phyloP scores from a whole-genome alignment of 108 stramenopile species.

The Cylindrotheca fusiformis region DNA sequence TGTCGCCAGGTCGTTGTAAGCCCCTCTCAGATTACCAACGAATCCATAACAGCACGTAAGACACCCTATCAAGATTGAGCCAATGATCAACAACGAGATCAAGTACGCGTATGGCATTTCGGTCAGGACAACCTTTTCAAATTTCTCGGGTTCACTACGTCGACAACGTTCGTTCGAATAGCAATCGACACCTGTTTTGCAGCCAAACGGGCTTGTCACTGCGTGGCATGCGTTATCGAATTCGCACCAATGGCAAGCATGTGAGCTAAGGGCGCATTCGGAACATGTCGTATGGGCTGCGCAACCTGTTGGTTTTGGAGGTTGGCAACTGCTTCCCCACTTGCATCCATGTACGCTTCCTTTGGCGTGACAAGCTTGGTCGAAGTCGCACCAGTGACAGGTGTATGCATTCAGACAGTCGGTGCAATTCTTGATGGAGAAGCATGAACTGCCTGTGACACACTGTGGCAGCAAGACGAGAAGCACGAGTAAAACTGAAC shows the following conservation, averaged over 20 bases:
- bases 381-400: constrained; percentile 58
- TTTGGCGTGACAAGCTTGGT: constrained; percentile 50
- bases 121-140: constrained; percentile 29
- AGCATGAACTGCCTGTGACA: constrained; percentile 21
- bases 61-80: constrained; percentile 48
- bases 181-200: constrained; percentile 76
- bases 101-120: constrained; percentile 42
- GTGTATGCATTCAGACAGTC: constrained; percentile 32
- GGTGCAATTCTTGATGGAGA: constrained; percentile 23
- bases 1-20: constrained; percentile 62
- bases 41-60: constrained; percentile 49
- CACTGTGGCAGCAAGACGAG: no score
- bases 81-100: constrained; percentile 33
- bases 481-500: no score
- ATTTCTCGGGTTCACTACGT: constrained; percentile 53
- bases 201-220: constrained; percentile 77
- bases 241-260: constrained; percentile 81
- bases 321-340: constrained; percentile 34
- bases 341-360: constrained; percentile 52
- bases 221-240: constrained; percentile 81
- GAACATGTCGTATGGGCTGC: constrained; percentile 60
- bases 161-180: constrained; percentile 84
- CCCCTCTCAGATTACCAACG: constrained; percentile 43
- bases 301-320: constrained; percentile 32
- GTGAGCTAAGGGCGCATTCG: constrained; percentile 54